Percentiles rank a stretch among this genome's conserved stretches.
phyloP scores from a whole-genome alignment of 345 rosid genomes.

The Barbarea vulgaris region DNA sequence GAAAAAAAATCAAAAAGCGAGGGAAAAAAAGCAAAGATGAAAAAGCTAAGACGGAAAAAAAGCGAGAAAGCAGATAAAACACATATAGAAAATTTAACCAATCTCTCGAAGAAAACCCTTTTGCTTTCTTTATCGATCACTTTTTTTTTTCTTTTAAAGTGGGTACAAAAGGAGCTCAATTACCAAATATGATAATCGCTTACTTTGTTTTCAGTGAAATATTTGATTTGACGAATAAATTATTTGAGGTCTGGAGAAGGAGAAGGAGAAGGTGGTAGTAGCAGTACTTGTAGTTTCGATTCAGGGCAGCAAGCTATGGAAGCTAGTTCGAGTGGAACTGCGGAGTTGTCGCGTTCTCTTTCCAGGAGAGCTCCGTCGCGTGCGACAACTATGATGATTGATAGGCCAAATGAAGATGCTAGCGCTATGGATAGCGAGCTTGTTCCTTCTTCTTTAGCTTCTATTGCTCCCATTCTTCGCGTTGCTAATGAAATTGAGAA shows the following conservation, averaged over 20 bases:
- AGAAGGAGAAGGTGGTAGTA: neutral
- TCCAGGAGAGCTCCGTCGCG: constrained; percentile 56
- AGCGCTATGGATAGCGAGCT: constrained; percentile 76
- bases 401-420: constrained; percentile 56
- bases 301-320: constrained; percentile 34
- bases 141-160: constrained; percentile 36
- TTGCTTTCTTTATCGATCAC: constrained; percentile 27
- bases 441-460: constrained; percentile 79
- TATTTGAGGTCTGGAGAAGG: neutral
- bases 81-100: constrained; percentile 18
- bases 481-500: constrained; percentile 89
- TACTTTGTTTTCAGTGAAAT: constrained; percentile 31
- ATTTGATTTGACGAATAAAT: neutral
- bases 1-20: constrained; percentile 26
- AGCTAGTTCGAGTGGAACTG: constrained; percentile 83
- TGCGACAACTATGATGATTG: constrained; percentile 53
- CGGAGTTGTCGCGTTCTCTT: constrained; percentile 38
- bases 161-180: constrained; percentile 21
- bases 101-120: constrained; percentile 29
- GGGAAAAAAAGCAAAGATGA: constrained; percentile 10
- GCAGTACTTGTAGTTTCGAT: neutral
- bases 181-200: constrained; percentile 22
- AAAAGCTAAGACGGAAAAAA: constrained; percentile 28
- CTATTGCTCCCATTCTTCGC: constrained; percentile 78
- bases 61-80: constrained; percentile 17